Conservation (phyloP, 2,329 filamentous ascomycete species). For the Mycocentrospora acerina region DNA sequence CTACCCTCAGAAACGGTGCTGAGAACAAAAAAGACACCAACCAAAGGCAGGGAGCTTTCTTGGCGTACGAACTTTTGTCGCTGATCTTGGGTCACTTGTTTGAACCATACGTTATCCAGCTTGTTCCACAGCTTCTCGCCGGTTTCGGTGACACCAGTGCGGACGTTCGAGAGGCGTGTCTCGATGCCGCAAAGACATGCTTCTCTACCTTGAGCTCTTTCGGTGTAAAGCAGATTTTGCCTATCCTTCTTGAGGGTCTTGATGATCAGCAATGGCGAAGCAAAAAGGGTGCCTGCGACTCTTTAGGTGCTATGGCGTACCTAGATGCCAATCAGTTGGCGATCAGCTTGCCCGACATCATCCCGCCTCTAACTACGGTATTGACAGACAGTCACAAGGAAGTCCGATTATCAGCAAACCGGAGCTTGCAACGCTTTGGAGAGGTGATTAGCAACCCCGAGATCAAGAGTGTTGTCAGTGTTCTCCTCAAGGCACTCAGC, state of each 20-base stretch:
- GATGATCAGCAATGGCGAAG: conserved; percentile 97
- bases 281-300: conserved; percentile 96
- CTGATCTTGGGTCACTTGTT: conserved; percentile 84
- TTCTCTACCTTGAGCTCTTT: conserved; percentile 93
- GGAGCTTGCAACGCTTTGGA: conserved; percentile 94
- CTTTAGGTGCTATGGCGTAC: conserved; percentile 97
- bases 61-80: conserved; percentile 89
- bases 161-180: conserved; percentile 88
- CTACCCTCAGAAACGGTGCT: conserved; percentile 74
- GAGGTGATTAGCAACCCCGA: conserved; percentile 98
- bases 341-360: conserved; percentile 90
- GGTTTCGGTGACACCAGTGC: conserved; percentile 87
- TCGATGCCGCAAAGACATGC: conserved; percentile 91
- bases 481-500: conserved; percentile 92
- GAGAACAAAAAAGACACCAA: conserved; percentile 94
- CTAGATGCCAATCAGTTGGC: conserved; percentile 94
- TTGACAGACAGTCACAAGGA: conserved; percentile 98
- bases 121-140: conserved; percentile 84
- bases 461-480: conserved; percentile 86
- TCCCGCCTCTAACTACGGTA: conserved; percentile 89
- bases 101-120: conserved; percentile 94
- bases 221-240: conserved; percentile 91
- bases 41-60: conserved; percentile 82
- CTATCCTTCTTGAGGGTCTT: conserved; percentile 85
- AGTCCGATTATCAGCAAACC: conserved; percentile 86